Conservation (phyloP, 345 rosid genomes). For the Crucihimalaya himalaica region DNA sequence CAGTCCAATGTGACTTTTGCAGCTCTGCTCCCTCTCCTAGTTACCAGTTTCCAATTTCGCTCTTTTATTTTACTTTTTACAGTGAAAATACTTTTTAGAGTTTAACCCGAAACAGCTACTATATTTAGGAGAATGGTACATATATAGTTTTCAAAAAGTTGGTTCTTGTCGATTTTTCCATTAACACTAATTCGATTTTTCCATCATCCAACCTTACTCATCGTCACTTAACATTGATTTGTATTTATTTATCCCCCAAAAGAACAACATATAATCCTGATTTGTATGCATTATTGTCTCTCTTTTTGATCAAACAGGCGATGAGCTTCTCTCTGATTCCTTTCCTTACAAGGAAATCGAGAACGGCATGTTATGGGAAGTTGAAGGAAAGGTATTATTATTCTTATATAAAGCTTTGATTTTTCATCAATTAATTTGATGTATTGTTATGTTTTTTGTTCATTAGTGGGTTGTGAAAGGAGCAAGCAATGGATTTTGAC, state of each 20-base stretch:
- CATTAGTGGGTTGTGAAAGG: conserved; percentile 87
- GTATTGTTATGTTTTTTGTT: neutral
- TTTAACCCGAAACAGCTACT: neutral
- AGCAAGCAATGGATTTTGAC: conserved; percentile 60
- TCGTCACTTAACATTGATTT: too few relatives aligned
- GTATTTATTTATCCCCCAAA: neutral
- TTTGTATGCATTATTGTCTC: too few relatives aligned
- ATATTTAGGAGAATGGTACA: neutral
- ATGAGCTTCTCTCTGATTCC: conserved; percentile 91
- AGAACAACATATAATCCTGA: too few relatives aligned
- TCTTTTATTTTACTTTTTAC: neutral
- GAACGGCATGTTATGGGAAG: conserved; percentile 78
- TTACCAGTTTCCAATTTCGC: neutral
- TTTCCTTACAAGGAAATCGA: conserved; percentile 73
- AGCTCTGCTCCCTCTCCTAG: neutral
- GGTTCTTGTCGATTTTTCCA: neutral
- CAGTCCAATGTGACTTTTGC: conserved; percentile 25
- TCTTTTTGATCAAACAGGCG: conserved; percentile 43
- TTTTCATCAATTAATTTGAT: neutral
- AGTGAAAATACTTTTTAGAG: neutral
- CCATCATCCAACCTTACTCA: neutral
- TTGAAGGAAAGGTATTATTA: conserved; percentile 69
- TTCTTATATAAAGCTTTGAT: neutral
- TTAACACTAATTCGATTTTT: neutral
- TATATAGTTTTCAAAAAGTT: neutral